These are phyloP conservation scores for Coemansia sp. DNA, from an alignment of 192 early-diverging fungal genomes.

Conservation along the genomic window DNA sequence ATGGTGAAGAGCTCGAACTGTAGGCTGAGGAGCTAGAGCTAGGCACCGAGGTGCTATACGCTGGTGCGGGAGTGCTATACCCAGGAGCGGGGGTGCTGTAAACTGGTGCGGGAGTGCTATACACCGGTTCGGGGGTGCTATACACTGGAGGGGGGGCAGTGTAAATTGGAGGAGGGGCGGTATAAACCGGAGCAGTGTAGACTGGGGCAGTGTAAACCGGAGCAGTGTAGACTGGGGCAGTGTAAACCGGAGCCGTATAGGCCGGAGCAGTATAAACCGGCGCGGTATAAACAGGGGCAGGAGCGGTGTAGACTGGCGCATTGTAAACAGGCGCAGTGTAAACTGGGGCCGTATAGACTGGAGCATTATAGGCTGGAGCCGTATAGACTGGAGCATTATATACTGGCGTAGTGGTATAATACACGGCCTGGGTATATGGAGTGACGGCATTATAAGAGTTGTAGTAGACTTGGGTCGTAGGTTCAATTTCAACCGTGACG, in stretches of 20 bases:
- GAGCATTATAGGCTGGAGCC: not conserved
- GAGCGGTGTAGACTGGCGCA: not conserved
- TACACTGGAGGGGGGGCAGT: too few relatives aligned
- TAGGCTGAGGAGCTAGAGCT: slow-evolving; percentile 9
- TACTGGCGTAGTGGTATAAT: slow-evolving; percentile 2
- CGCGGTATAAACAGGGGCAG: slow-evolving; percentile 6
- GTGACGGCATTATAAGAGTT: not conserved
- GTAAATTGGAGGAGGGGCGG: not conserved
- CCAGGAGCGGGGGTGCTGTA: not conserved
- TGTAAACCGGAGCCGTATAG: not conserved
- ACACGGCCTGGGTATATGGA: not conserved
- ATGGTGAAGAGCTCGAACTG: not conserved
- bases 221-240: not conserved
- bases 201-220: not conserved
- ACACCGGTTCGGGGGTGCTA: not conserved
- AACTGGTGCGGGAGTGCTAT: not conserved
- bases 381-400: slow-evolving; percentile 7
- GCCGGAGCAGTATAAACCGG: not conserved
- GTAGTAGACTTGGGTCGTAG: slow-evolving; percentile 13
- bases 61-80: not conserved
- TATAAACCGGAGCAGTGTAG: too few relatives aligned
- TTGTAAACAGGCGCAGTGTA: slow-evolving; percentile 1
- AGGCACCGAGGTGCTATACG: not conserved
- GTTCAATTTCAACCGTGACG: slow-evolving; percentile 21
- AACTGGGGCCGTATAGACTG: not conserved